Percentiles rank a stretch among this genome's conserved stretches.
These are phyloP conservation scores for Aureobasidium sp. DNA, from an alignment of 2,329 filamentous ascomycete species.

Conservation along the genomic window DNA sequence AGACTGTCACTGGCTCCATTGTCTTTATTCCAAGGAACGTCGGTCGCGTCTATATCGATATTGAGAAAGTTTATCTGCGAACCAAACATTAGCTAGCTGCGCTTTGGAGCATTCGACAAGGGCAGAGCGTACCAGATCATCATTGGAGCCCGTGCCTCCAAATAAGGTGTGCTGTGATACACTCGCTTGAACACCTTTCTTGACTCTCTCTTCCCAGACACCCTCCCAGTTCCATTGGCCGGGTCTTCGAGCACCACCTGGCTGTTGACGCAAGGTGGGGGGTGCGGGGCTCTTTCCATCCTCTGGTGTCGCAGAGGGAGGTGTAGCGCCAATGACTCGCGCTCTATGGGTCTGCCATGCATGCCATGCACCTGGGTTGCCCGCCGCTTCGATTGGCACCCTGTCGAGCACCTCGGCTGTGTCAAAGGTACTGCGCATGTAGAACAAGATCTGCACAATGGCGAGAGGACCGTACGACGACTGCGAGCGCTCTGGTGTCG, in stretches of 20 bases:
- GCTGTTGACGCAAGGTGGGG: constrained; percentile 26
- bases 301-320: constrained; percentile 16
- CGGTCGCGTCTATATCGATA: constrained; percentile 18
- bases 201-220: constrained; percentile 87
- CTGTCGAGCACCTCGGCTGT: constrained; percentile 69
- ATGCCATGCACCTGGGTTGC: constrained; percentile 88
- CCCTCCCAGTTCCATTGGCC: constrained; percentile 97
- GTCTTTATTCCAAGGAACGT: constrained; percentile 14
- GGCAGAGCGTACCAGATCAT: constrained; percentile 61
- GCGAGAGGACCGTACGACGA: constrained; percentile 19
- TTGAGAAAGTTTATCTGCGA: constrained; percentile 21
- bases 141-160: constrained; percentile 54
- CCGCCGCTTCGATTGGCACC: constrained; percentile 72
- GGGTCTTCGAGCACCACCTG: constrained; percentile 51
- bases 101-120: neutral
- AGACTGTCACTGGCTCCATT: neutral
- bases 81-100: neutral
- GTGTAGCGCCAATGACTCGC: constrained; percentile 26
- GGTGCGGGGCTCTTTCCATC: constrained; percentile 15
- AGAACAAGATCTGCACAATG: constrained; percentile 59
- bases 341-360: constrained; percentile 74
- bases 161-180: constrained; percentile 74
- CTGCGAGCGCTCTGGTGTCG: neutral
- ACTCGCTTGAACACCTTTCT: constrained; percentile 68
- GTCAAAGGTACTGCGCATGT: constrained; percentile 76